These are phyloP conservation scores for Boletus patriciae DNA, from an alignment of 768 basidiomycete species.

Conservation along the genomic window DNA sequence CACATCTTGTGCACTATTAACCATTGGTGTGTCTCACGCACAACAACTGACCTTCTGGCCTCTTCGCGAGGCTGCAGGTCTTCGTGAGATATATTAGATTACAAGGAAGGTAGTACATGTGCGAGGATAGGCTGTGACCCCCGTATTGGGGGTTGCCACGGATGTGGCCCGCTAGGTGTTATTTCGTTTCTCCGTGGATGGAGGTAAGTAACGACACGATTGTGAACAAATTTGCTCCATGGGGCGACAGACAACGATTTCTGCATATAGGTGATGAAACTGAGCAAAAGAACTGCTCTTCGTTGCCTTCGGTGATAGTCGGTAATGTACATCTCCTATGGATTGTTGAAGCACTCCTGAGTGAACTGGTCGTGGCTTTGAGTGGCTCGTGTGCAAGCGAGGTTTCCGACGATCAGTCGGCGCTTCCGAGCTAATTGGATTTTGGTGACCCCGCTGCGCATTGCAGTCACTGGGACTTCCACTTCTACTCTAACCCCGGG, in stretches of 20 bases:
- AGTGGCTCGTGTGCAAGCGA: background rate
- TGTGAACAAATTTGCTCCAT: background rate
- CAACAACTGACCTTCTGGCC: too few species aligned
- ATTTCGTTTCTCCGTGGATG: too few species aligned
- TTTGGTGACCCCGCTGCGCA: slow-evolving; percentile 18
- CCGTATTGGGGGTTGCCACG: too few species aligned
- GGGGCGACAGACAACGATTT: background rate
- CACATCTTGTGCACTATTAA: too few species aligned
- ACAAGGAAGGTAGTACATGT: too few species aligned
- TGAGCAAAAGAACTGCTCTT: background rate
- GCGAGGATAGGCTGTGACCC: too few species aligned
- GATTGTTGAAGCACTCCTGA: background rate
- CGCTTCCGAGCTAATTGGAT: background rate
- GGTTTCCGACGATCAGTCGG: background rate
- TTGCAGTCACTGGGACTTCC: too few species aligned
- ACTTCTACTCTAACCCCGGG: slow-evolving; percentile 14
- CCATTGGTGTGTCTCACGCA: too few species aligned
- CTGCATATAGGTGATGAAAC: background rate
- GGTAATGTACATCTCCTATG: background rate
- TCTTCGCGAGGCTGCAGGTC: too few species aligned
- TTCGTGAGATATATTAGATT: too few species aligned
- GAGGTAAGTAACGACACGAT: background rate
- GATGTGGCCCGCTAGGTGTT: too few species aligned
- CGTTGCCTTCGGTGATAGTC: too few species aligned
- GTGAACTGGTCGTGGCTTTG: background rate